Base-by-base conservation (phyloP, 2,329 filamentous ascomycete species). In the Alternaria gaisen region DNA sequence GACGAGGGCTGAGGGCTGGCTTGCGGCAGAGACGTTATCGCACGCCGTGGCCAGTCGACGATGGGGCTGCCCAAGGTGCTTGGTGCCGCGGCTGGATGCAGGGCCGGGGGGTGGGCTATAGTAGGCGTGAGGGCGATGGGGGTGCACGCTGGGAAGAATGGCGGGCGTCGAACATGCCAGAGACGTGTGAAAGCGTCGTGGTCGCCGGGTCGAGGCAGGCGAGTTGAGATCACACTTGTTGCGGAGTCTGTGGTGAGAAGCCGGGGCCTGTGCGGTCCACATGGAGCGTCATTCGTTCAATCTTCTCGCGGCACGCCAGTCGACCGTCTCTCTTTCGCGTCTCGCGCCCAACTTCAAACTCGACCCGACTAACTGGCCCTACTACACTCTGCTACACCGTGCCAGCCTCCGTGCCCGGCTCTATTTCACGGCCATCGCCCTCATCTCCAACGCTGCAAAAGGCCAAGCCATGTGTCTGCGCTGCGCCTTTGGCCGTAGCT, bases 1-100 rank as follows among this genome's bases (percentile, higher is more conserved):
- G 70, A 69, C 63, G 64, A 41, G 36, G 40, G n/a, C 18, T 20
- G 36, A n/a, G 36, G 48, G 28, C 57, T 65, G 28, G 9, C 10
- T 10, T 10, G 11, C 52, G 66, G 53, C 53, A 32, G 57, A 60
- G 67, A 60, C 66, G 70, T 64, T 74, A 68, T 75, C 69, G 69
- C 66, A 64, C 59, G 66, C 62, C 63, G 60, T 52, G 57, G 61
- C 63, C 56, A 58, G 65, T 68, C 62, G 26, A 53, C 28, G 18
- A 41, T 65, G 65, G 60, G 62, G 73, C 68, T 65, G 71, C 67
- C 40, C 66, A 65, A 55, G 64, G 61, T 65, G 69, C 65, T 62
- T 70, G 67, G 69, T 62, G 69, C 65, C 61, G 67, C 65, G 43
- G 66, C 28, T 42, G 53, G 68, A 58, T 60, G 53, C 65, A 68